These are phyloP conservation scores for Escovopsis weberi DNA, from an alignment of 2,329 filamentous ascomycete species.

Conservation along the genomic window DNA sequence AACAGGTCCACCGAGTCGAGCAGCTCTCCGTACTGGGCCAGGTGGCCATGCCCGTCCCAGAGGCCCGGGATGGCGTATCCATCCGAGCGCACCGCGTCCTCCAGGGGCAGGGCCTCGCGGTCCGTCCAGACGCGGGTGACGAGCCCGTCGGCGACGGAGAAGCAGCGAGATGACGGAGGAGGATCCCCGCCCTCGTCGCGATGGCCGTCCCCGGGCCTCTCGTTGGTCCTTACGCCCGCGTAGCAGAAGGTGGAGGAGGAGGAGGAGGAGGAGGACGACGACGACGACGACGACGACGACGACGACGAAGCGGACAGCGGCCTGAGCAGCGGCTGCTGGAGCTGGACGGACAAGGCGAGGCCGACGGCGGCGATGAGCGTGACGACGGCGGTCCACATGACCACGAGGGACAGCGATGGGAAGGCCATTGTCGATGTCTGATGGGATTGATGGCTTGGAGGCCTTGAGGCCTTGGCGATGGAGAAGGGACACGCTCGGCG, in stretches of 20 bases:
- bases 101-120: constrained; percentile 13
- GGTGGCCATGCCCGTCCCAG: constrained; percentile 58
- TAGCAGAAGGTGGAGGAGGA: constrained; percentile 23
- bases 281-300: no score
- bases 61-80: constrained; percentile 51
- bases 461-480: no score
- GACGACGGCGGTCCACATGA: constrained; percentile 16
- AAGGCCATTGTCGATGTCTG: constrained; percentile 2
- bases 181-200: neutral
- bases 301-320: neutral
- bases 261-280: no score
- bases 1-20: constrained; percentile 52
- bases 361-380: constrained; percentile 16
- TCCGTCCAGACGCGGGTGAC: constrained; percentile 35
- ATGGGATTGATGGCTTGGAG: neutral
- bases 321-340: constrained; percentile 13
- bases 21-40: constrained; percentile 52
- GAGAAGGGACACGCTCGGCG: no score
- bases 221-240: constrained; percentile 22
- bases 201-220: no score
- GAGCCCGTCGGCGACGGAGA: constrained; percentile 36
- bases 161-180: constrained; percentile 33
- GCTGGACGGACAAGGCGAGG: constrained; percentile 17
- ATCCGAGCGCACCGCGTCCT: constrained; percentile 10
- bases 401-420: constrained; percentile 9